phyloP scores from a whole-genome alignment of 129 eudicot species.

The Calendula officinalis region DNA sequence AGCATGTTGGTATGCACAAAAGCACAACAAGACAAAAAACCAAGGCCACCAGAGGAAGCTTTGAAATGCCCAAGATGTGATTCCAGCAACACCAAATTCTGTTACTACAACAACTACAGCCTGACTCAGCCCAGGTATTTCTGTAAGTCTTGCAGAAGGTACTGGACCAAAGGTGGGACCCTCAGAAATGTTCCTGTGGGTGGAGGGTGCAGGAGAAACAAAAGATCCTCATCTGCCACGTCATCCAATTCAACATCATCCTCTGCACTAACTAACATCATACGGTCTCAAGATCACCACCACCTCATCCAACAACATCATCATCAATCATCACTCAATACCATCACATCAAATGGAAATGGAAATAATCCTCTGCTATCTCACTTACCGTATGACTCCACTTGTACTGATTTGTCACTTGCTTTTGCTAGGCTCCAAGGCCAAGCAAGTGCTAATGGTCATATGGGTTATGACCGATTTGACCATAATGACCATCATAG shows the following conservation, averaged over 20 bases:
- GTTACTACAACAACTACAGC: constrained; percentile 79
- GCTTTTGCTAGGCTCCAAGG: constrained; percentile 76
- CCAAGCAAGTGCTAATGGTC: constrained; percentile 32
- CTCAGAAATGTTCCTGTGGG: constrained; percentile 74
- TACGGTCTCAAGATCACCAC: too few relatives aligned
- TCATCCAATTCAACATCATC: constrained; percentile 44
- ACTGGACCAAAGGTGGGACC: constrained; percentile 77
- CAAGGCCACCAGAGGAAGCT: constrained; percentile 55
- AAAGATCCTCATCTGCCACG: constrained; percentile 39
- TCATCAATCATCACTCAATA: constrained; percentile 36
- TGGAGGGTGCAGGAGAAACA: constrained; percentile 69
- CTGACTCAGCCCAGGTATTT: constrained; percentile 72
- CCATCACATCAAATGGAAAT: constrained; percentile 31
- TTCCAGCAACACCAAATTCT: constrained; percentile 70
- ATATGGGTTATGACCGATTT: constrained; percentile 47
- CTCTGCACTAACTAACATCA: constrained; percentile 16
- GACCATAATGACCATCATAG: constrained; percentile 17
- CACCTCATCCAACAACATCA: constrained; percentile 29
- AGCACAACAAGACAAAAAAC: constrained; percentile 59
- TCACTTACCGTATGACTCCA: constrained; percentile 50
- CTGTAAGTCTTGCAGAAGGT: constrained; percentile 69
- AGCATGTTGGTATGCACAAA: constrained; percentile 65
- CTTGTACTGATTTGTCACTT: constrained; percentile 60
- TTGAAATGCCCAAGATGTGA: constrained; percentile 71
- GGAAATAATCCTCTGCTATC: constrained; percentile 26